Conservation (phyloP, 2,329 filamentous ascomycete genomes). For the Paraphoma sp. region DNA sequence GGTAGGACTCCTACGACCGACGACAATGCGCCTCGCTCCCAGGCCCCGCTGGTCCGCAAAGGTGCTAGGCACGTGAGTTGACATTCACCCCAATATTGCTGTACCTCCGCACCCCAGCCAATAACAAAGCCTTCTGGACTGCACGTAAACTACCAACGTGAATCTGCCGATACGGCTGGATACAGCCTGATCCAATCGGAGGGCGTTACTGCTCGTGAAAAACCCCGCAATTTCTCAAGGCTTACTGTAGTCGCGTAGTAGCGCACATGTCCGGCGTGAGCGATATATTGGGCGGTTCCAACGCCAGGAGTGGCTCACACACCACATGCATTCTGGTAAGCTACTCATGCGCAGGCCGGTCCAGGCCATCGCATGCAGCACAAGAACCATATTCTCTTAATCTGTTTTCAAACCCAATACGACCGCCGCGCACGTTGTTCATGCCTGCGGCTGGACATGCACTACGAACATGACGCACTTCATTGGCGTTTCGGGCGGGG, state of each 20-base stretch:
- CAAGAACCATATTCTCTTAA: background rate
- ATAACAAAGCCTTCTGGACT: background rate
- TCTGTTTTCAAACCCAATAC: background rate
- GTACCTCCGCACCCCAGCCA: background rate
- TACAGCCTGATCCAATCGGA: background rate
- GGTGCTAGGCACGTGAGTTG: background rate
- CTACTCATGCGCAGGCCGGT: background rate
- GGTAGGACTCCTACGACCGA: background rate
- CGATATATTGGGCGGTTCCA: background rate
- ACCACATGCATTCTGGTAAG: background rate
- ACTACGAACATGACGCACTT: background rate
- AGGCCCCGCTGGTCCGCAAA: background rate
- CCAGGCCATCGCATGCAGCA: background rate
- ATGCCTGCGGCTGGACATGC: background rate
- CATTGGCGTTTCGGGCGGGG: background rate
- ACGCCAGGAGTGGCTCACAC: background rate
- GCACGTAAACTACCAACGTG: too few species aligned
- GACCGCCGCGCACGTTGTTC: background rate
- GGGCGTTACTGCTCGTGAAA: background rate
- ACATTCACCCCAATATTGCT: background rate
- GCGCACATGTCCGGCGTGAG: background rate
- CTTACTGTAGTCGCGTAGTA: background rate
- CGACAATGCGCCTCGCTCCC: background rate
- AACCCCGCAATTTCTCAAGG: too few species aligned
- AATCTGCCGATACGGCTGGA: too few species aligned